Conservation (phyloP, 2,329 filamentous ascomycete species). For the Mariannaea elegans region DNA sequence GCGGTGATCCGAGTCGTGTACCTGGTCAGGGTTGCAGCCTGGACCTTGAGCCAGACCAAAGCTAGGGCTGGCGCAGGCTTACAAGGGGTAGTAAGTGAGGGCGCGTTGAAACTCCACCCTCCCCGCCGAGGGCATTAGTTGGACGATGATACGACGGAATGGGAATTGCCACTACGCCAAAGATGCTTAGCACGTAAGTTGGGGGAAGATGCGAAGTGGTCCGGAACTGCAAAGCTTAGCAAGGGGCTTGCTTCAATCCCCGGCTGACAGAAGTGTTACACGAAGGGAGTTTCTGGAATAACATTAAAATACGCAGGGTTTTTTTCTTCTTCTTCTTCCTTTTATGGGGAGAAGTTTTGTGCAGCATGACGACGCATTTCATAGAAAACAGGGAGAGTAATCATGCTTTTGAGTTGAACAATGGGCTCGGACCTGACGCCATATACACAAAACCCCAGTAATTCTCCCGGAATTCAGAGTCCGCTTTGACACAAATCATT, state of each 20-base stretch:
- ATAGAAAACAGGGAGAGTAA: not conserved
- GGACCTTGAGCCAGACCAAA: slow-evolving; percentile 14
- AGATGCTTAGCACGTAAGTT: not conserved
- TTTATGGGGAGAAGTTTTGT: not conserved
- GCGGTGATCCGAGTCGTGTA: slow-evolving; percentile 34
- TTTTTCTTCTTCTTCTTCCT: too few relatives aligned
- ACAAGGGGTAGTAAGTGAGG: not conserved
- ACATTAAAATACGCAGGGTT: not conserved
- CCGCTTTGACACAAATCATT: not conserved
- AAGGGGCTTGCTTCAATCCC: too few relatives aligned
- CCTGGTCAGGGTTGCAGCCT: slow-evolving; percentile 15
- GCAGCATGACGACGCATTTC: not conserved
- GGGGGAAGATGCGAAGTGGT: not conserved
- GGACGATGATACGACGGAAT: slow-evolving; percentile 15
- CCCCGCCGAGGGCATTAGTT: slow-evolving; percentile 8
- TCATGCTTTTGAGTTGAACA: not conserved
- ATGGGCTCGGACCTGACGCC: not conserved
- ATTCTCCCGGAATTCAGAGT: not conserved
- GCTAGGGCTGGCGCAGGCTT: not conserved
- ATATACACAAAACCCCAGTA: not conserved
- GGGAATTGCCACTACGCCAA: slow-evolving; percentile 14
- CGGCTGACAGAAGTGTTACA: not conserved
- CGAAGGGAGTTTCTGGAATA: slow-evolving; percentile 1
- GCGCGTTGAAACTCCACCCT: slow-evolving; percentile 9
- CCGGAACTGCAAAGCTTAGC: too few relatives aligned